phyloP scores from a whole-genome alignment of 148 eudicot genomes.

The Gaultheria prostrata region DNA sequence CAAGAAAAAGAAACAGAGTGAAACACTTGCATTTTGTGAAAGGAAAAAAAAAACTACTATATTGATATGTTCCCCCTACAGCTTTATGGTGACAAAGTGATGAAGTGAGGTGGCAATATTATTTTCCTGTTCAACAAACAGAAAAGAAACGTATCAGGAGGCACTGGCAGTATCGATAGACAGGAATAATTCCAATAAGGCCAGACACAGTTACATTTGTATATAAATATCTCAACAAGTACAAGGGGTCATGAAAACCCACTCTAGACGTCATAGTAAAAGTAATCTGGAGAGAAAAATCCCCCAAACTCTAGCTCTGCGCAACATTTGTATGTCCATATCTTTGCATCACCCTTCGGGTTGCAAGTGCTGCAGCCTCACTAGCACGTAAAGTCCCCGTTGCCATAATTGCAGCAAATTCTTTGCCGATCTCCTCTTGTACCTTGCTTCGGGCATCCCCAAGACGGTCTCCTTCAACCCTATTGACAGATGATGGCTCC shows the following conservation, averaged over 20 bases:
- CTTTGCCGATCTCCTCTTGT: slow-evolving; percentile 72
- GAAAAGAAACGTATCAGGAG: background rate
- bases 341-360: slow-evolving; percentile 80
- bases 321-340: slow-evolving; percentile 55
- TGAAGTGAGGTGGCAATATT: background rate
- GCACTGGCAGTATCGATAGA: background rate
- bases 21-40: no score
- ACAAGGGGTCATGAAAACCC: background rate
- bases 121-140: background rate
- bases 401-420: slow-evolving; percentile 87
- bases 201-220: background rate
- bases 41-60: no score
- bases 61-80: no score
- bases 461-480: slow-evolving; percentile 45
- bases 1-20: no score
- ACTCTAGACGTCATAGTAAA: background rate
- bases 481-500: slow-evolving; percentile 20
- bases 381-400: slow-evolving; percentile 82
- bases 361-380: slow-evolving; percentile 89
- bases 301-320: slow-evolving; percentile 31
- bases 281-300: background rate
- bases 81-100: background rate
- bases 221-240: background rate
- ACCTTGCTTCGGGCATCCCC: slow-evolving; percentile 78
- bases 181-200: background rate